phyloP scores from a whole-genome alignment of 805 yeast species.

The Nakazawaea wyomingensis region DNA sequence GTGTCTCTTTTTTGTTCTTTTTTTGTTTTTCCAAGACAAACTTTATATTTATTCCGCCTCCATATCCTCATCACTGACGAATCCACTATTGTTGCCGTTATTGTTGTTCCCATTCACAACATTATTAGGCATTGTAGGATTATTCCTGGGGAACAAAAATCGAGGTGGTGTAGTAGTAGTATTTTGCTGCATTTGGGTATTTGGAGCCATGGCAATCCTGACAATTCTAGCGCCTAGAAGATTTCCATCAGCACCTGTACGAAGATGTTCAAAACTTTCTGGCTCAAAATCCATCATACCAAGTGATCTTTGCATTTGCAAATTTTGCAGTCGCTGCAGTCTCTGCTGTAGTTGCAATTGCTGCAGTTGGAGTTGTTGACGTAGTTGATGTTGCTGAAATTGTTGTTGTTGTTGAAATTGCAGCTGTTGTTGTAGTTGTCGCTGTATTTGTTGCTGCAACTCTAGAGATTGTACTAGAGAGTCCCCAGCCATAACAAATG shows the following conservation, averaged over 20 bases:
- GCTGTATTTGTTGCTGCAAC: neutral
- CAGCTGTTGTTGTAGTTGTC: neutral
- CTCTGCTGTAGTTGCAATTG: no score
- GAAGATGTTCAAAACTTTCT: no score
- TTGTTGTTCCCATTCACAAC: neutral
- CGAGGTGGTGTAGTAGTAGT: no score
- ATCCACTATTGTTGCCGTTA: no score
- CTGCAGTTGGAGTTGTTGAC: neutral
- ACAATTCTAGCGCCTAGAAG: conserved; percentile 1
- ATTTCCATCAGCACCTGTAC: conserved; percentile 1
- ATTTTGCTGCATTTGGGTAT: neutral
- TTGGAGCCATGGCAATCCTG: neutral
- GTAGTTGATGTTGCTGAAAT: no score
- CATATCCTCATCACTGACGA: conserved; percentile 11
- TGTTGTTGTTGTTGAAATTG: neutral
- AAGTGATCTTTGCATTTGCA: neutral
- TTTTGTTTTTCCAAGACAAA: no score
- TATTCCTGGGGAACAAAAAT: neutral
- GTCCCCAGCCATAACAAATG: neutral
- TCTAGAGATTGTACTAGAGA: no score
- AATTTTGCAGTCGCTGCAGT: neutral
- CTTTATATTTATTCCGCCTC: conserved; percentile 7
- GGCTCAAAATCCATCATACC: conserved; percentile 1
- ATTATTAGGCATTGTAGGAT: neutral
- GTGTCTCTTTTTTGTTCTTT: no score